These are phyloP conservation scores for Barnettozyma vustinii DNA, from an alignment of 805 yeast genomes.

Conservation along the genomic window DNA sequence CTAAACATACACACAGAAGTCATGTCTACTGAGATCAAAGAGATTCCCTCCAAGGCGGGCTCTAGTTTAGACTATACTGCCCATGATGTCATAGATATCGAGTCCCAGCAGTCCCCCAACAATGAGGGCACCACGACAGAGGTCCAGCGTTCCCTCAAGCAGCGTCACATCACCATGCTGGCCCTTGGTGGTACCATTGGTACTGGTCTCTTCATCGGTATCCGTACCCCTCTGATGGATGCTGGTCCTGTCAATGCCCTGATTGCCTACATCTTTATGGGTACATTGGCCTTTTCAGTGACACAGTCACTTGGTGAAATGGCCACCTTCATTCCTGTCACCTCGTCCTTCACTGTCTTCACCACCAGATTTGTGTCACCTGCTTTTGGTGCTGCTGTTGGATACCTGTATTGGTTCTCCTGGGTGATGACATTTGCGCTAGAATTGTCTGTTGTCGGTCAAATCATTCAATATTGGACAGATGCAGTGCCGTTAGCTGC, in stretches of 20 bases:
- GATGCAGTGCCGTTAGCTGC: constrained; percentile 62
- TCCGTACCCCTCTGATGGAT: constrained; percentile 44
- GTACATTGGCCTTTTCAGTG: constrained; percentile 57
- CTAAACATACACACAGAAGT: neutral
- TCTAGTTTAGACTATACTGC: neutral
- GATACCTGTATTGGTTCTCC: constrained; percentile 71
- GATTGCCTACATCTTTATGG: constrained; percentile 62
- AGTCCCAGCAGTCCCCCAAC: neutral
- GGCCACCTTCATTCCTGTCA: constrained; percentile 72
- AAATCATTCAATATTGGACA: constrained; percentile 62
- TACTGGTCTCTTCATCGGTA: constrained; percentile 68
- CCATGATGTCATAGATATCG: neutral
- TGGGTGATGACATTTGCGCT: constrained; percentile 77
- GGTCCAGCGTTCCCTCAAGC: constrained; percentile 56
- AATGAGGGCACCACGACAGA: constrained; percentile 30
- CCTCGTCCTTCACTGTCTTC: constrained; percentile 64
- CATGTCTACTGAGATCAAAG: neutral
- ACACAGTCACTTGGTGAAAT: constrained; percentile 74
- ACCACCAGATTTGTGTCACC: constrained; percentile 61
- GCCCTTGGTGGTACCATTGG: constrained; percentile 81
- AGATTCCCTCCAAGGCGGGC: neutral
- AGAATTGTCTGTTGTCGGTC: constrained; percentile 69
- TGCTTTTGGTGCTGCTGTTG: constrained; percentile 67
- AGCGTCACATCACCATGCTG: constrained; percentile 69
- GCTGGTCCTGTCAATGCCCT: constrained; percentile 71